These are phyloP conservation scores for Jacaranda copaia DNA, from an alignment of 257 asterid species.

Conservation along the genomic window DNA sequence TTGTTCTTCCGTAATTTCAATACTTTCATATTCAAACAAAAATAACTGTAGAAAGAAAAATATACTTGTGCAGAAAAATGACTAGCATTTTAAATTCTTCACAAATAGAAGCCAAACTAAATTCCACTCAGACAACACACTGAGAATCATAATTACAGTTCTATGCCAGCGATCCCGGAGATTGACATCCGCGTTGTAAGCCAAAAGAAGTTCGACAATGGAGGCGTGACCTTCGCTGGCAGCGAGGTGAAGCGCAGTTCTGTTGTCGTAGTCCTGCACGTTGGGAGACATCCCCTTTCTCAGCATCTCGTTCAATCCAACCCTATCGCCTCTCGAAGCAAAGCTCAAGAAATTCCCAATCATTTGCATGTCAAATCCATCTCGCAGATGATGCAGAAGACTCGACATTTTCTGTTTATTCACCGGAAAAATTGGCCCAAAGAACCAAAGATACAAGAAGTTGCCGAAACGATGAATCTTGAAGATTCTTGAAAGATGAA, in stretches of 20 bases:
- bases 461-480: neutral
- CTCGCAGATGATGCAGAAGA: constrained; percentile 34
- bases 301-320: constrained; percentile 66
- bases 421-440: neutral
- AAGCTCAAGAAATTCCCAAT: constrained; percentile 69
- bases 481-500: neutral
- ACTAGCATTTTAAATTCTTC: neutral
- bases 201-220: constrained; percentile 66
- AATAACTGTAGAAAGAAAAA: neutral
- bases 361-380: constrained; percentile 52
- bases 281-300: constrained; percentile 57
- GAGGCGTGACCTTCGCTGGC: constrained; percentile 77
- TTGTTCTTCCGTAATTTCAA: neutral
- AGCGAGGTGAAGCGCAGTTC: constrained; percentile 74
- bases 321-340: constrained; percentile 73
- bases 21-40: neutral
- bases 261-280: constrained; percentile 64
- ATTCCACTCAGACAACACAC: neutral
- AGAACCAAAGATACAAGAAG: neutral
- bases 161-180: constrained; percentile 67
- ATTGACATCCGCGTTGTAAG: constrained; percentile 64
- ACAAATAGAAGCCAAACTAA: neutral
- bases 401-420: constrained; percentile 35
- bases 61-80: neutral
- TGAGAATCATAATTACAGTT: constrained; percentile 42